These are phyloP conservation scores for Colletotrichum sp. DNA, from an alignment of 2,329 filamentous ascomycete species.

Conservation along the genomic window DNA sequence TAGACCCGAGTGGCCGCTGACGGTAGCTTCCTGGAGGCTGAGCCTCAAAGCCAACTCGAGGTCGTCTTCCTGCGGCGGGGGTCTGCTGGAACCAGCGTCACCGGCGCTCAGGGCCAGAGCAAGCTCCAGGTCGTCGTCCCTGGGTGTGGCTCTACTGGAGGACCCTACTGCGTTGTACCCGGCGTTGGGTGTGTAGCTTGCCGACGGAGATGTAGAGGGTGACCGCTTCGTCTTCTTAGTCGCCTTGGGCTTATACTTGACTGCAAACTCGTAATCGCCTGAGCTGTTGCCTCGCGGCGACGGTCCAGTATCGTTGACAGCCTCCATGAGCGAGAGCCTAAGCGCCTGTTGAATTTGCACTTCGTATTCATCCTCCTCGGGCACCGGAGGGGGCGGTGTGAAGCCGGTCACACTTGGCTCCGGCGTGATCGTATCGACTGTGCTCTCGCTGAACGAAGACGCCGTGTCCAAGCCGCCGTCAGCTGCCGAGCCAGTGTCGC, in stretches of 20 bases:
- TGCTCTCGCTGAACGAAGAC: constrained; percentile 46
- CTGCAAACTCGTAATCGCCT: constrained; percentile 55
- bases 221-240: constrained; percentile 45
- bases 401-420: constrained; percentile 56
- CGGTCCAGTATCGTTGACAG: constrained; percentile 50
- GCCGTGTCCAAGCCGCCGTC: constrained; percentile 49
- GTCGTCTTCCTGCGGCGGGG: constrained; percentile 56
- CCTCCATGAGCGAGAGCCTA: constrained; percentile 64
- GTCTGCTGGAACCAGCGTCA: constrained; percentile 52
- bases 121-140: constrained; percentile 64
- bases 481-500: constrained; percentile 54
- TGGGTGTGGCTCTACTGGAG: constrained; percentile 18
- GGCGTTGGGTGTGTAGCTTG: constrained; percentile 35
- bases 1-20: constrained; percentile 31
- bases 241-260: constrained; percentile 52
- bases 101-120: constrained; percentile 60
- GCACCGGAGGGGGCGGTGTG: constrained; percentile 32
- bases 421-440: constrained; percentile 56
- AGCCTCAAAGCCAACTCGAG: constrained; percentile 64
- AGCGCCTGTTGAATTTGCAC: constrained; percentile 68
- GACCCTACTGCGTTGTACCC: not conserved
- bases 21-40: constrained; percentile 33
- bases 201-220: constrained; percentile 37
- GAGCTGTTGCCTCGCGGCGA: constrained; percentile 51
- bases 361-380: constrained; percentile 59